Evolutionary conservation across 768 basidiomycete genomes (phyloP).

Genomic region (Tricholoma saponaceum): DNA sequence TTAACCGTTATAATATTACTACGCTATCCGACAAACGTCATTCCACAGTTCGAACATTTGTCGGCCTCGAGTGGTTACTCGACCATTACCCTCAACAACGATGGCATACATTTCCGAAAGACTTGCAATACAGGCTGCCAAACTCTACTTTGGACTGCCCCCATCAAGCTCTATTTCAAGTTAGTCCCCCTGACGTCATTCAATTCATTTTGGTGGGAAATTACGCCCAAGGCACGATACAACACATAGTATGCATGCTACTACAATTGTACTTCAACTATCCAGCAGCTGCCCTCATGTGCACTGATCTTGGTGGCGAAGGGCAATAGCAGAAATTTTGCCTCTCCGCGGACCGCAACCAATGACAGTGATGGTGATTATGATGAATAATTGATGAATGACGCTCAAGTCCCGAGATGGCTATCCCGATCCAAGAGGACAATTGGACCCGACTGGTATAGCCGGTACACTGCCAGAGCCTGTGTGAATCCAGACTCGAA

Average conservation of each 20-base stretch:
- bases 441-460: too few species aligned
- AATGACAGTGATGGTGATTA: background rate
- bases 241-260: background rate
- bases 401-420: background rate
- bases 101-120: background rate
- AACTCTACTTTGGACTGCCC: background rate
- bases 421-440: background rate
- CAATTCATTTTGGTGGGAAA: background rate
- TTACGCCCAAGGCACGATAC: background rate
- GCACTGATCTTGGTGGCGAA: too few species aligned
- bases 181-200: conserved; percentile 8
- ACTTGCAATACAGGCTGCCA: background rate
- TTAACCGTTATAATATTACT: conserved; percentile 7
- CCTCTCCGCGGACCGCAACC: background rate
- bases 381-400: background rate
- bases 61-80: background rate
- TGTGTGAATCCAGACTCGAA: too few species aligned
- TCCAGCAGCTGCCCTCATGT: background rate
- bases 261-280: background rate
- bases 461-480: too few species aligned
- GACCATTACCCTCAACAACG: background rate
- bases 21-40: conserved; percentile 14
- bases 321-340: too few species aligned
- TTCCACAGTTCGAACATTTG: background rate
- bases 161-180: background rate